Percentiles rank a stretch among this genome's conserved stretches.
Evolutionary conservation across 306 rosid species (phyloP).

Genomic region (Lagenaria siceraria): DNA sequence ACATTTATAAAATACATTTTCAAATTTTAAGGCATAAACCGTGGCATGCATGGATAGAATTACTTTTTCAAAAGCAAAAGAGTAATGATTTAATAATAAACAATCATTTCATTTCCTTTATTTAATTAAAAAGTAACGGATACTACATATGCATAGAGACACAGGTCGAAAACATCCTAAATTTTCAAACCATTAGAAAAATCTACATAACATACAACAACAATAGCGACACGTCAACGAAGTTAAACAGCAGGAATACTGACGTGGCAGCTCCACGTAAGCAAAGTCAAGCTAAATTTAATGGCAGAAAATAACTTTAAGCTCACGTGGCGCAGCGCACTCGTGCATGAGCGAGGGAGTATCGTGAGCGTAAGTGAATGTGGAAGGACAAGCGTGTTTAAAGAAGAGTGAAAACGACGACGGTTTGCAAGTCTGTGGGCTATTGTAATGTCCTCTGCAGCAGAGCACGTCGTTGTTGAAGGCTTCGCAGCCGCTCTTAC

Average conservation of each 20-base stretch:
- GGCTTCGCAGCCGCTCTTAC: slow-evolving; percentile 94
- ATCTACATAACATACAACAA: background rate
- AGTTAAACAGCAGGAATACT: background rate
- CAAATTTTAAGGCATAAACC: background rate
- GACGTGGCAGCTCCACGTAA: background rate
- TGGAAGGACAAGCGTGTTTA: slow-evolving; percentile 62
- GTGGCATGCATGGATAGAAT: background rate
- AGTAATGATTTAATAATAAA: no score
- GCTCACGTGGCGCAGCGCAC: slow-evolving; percentile 86
- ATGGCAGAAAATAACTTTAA: slow-evolving; percentile 87
- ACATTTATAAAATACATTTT: no score
- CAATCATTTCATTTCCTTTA: background rate
- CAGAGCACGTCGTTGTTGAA: slow-evolving; percentile 50
- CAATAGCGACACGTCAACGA: background rate
- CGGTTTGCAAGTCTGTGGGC: slow-evolving; percentile 36
- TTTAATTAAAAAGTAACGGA: background rate
- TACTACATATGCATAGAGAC: no score
- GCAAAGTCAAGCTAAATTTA: background rate
- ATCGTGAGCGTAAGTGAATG: slow-evolving; percentile 66
- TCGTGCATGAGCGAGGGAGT: slow-evolving; percentile 64
- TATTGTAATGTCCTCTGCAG: slow-evolving; percentile 61
- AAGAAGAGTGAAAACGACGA: slow-evolving; percentile 46
- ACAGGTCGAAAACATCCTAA: background rate
- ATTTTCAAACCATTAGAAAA: background rate
- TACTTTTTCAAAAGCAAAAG: background rate